phyloP scores from a whole-genome alignment of 1,284 basidiomycete genomes.

The Cryptococcus depauperatus region DNA sequence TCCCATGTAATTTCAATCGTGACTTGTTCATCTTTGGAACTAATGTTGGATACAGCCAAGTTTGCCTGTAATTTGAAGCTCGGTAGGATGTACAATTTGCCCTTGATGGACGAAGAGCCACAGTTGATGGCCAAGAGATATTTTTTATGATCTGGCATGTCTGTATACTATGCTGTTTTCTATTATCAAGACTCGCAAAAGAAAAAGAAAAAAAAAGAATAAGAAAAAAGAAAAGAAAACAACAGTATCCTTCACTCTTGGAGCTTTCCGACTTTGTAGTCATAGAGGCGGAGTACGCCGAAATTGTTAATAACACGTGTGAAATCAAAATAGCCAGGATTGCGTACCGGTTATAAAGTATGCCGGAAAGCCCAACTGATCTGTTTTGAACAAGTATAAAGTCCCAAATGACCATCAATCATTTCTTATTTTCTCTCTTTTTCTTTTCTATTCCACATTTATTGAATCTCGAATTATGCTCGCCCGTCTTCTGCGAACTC shows the following conservation, averaged over 20 bases:
- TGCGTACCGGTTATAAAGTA: too few species aligned
- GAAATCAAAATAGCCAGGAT: too few species aligned
- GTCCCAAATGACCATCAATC: neutral
- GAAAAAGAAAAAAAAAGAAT: too few species aligned
- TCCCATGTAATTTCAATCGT: conserved; percentile 21
- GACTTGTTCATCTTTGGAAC: conserved; percentile 40
- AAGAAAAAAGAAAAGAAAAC: neutral
- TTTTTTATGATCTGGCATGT: conserved; percentile 1
- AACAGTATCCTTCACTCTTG: neutral
- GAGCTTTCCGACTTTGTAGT: neutral
- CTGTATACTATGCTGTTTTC: neutral
- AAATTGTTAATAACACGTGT: too few species aligned
- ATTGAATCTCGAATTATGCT: conserved; percentile 13
- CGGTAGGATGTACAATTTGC: conserved; percentile 39
- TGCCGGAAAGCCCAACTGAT: too few species aligned
- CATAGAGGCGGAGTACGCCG: too few species aligned
- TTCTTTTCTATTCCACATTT: too few species aligned
- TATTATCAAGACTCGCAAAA: neutral
- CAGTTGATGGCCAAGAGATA: conserved; percentile 46
- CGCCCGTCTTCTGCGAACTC: conserved; percentile 11
- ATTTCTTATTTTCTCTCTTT: neutral
- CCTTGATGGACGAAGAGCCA: conserved; percentile 46
- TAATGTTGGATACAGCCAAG: conserved; percentile 38
- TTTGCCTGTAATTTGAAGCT: conserved; percentile 23
- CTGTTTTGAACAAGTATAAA: too few species aligned